Evolutionary conservation across 441 rosid species (phyloP).

Genomic region (Cnidoscolus chayamansa): DNA sequence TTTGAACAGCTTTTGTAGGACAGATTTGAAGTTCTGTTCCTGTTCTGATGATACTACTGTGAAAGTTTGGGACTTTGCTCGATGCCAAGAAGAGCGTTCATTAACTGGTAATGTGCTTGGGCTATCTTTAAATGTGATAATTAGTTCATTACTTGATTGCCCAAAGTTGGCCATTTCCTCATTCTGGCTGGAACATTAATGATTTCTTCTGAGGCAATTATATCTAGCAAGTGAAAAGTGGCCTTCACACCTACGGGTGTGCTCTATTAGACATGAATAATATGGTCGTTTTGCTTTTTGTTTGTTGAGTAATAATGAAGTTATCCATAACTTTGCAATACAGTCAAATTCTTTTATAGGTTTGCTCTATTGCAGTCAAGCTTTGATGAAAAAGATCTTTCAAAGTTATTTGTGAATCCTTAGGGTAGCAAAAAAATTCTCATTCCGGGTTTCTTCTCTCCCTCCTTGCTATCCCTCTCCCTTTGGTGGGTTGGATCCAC

Average conservation of each 20-base stretch:
- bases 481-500: not conserved
- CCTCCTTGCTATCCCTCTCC: not conserved
- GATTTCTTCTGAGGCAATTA: slow-evolving; percentile 3
- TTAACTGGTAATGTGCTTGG: slow-evolving; percentile 82
- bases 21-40: slow-evolving; percentile 97
- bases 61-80: slow-evolving; percentile 96
- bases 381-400: not conserved
- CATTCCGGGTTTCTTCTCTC: not conserved
- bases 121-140: slow-evolving; percentile 16
- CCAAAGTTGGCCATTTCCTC: slow-evolving; percentile 2
- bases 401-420: not conserved
- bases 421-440: not conserved
- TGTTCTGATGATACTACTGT: slow-evolving; percentile 98
- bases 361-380: not conserved
- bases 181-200: not conserved
- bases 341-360: not conserved
- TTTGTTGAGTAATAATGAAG: not conserved
- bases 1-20: slow-evolving; percentile 79
- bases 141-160: slow-evolving; percentile 5
- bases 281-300: not conserved
- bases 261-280: not conserved
- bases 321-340: too few species aligned
- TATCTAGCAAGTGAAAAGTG: not conserved
- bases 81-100: slow-evolving; percentile 85
- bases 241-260: not conserved